Base-by-base conservation (phyloP, 495 filamentous ascomycete genomes). In the Aspergillus homomorphus region DNA sequence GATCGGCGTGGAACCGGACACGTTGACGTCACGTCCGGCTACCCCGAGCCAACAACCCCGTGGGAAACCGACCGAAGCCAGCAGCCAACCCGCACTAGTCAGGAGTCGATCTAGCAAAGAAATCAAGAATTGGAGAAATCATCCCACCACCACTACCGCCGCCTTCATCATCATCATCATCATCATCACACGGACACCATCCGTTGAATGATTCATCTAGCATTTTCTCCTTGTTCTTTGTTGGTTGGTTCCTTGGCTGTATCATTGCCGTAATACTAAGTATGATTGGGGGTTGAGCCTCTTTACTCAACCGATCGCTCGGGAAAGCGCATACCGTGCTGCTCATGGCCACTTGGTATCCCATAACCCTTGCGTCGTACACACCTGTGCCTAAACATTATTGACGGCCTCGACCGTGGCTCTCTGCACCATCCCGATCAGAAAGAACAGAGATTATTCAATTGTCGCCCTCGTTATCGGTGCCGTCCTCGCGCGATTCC, bases 1-100 rank as follows among this genome's bases (percentile, higher is more conserved):
- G 48, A 51, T 51, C 48, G 23, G 9, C 48, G 18, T 30, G 24
- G 48, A 18, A 4, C 28, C 6, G 30, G 20, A 4, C 4, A 12
- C 1, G 41, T 59, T 63, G 56, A 63, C 57, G 61, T 63, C 61
- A 63, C 55, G 21, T n/a, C 18, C 60, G 56, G 61, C 52, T 53
- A 53, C 41, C 50, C 57, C 56, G 56, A 58, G 21, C 41, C 33
- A 24, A 15, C 23, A 22, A 44, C 53, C 53, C 53, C 53, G 42
- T 55, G 53, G 53, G 53, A 21, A 44, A 45, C 48, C 33, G 33
- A 38, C 33, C 33, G 33, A 38, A 38, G 7, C 26, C 26, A 28
- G 9, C 26, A 28, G 9, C 26, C 26, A 3, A 28, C 26, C 26
- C 26, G 26, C 26, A 9, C 26, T 38, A 38, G 33, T 38, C 33